phyloP scores from a whole-genome alignment of 129 eudicot species.

The Mikania micrantha region DNA sequence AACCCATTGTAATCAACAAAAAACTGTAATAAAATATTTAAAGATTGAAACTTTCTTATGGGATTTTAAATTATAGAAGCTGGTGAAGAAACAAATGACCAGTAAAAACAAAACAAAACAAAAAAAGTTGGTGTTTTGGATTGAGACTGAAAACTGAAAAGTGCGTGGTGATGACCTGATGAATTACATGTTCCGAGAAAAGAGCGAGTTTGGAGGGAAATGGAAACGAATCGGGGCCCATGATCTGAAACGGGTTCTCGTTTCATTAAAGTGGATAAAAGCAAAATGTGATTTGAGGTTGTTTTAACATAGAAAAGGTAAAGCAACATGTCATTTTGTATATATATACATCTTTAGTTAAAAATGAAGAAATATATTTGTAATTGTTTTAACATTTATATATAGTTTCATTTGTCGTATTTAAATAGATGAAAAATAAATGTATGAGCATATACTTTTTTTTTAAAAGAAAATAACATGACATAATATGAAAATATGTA shows the following conservation, averaged over 20 bases:
- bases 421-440: too few species aligned
- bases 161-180: slow-evolving; percentile 17
- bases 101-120: slow-evolving; percentile 20
- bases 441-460: too few species aligned
- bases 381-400: not conserved
- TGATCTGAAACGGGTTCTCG: slow-evolving; percentile 17
- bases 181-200: slow-evolving; percentile 35
- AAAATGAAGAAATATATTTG: not conserved
- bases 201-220: slow-evolving; percentile 51
- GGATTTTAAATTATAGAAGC: slow-evolving; percentile 3
- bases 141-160: slow-evolving; percentile 27
- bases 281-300: slow-evolving; percentile 17
- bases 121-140: slow-evolving; percentile 15
- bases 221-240: slow-evolving; percentile 26
- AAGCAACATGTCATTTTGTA: slow-evolving; percentile 4
- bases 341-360: not conserved
- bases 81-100: slow-evolving; percentile 22
- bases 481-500: too few species aligned
- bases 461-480: too few species aligned
- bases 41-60: slow-evolving; percentile 18
- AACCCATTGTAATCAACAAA: slow-evolving; percentile 21
- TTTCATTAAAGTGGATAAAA: slow-evolving; percentile 18
- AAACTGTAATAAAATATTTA: not conserved
- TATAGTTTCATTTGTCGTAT: not conserved
- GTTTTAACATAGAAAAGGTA: not conserved